phyloP scores from a whole-genome alignment of 2,329 filamentous ascomycete genomes.

The Curvularia sp. region DNA sequence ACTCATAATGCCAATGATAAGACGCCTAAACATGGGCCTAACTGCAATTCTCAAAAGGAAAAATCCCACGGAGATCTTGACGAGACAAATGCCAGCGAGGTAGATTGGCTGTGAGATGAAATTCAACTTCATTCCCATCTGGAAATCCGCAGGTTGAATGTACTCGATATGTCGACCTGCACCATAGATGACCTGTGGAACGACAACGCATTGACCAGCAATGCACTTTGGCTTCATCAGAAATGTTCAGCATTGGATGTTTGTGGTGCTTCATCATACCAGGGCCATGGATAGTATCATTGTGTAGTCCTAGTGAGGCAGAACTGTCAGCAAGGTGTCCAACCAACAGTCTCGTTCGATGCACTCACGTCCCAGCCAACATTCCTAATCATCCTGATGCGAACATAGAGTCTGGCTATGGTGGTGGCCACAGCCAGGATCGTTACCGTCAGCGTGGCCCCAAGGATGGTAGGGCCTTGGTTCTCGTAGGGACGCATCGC shows the following conservation, averaged over 20 bases:
- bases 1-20: constrained; percentile 57
- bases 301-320: constrained; percentile 48
- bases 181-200: constrained; percentile 54
- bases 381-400: constrained; percentile 58
- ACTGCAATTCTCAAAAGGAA: constrained; percentile 58
- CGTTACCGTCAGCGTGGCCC: constrained; percentile 53
- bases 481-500: constrained; percentile 24
- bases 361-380: constrained; percentile 58
- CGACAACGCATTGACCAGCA: constrained; percentile 52
- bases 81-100: constrained; percentile 54
- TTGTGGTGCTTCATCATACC: constrained; percentile 23
- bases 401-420: constrained; percentile 56
- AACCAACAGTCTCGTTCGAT: background rate
- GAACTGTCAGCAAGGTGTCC: constrained; percentile 16
- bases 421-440: constrained; percentile 53
- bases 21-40: constrained; percentile 50
- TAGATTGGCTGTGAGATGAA: constrained; percentile 59
- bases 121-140: constrained; percentile 56
- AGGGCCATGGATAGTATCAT: constrained; percentile 54
- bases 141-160: constrained; percentile 47
- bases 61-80: constrained; percentile 60
- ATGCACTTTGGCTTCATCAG: constrained; percentile 41
- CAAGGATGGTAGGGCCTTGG: constrained; percentile 51
- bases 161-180: constrained; percentile 58
- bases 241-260: background rate